phyloP scores from a whole-genome alignment of 805 yeast genomes.

The Lipomyces starkeyi region DNA sequence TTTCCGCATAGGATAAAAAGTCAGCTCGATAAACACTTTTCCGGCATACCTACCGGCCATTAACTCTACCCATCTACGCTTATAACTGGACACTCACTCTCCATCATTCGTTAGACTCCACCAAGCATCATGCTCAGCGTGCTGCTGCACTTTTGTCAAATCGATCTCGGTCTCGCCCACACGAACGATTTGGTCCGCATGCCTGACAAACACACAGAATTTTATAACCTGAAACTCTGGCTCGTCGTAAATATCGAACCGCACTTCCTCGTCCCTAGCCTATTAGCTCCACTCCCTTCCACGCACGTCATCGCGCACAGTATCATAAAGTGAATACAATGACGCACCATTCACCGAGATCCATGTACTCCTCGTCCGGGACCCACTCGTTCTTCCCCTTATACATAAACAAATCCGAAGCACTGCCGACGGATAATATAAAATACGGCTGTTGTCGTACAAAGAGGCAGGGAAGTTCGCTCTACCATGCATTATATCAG shows the following conservation, averaged over 20 bases:
- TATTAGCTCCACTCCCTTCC: neutral
- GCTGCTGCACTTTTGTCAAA: neutral
- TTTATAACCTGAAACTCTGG: neutral
- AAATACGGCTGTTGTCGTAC: neutral
- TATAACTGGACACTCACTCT: neutral
- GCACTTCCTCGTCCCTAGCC: constrained; percentile 1
- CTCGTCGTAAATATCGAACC: neutral
- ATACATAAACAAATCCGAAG: constrained; percentile 1
- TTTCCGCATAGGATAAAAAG: neutral
- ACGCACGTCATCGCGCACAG: neutral
- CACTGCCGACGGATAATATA: neutral
- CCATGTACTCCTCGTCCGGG: neutral
- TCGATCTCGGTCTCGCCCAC: neutral
- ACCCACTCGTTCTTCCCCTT: neutral
- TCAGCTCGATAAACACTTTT: constrained; percentile 1
- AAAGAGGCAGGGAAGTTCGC: neutral
- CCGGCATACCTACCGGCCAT: neutral
- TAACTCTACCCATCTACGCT: neutral
- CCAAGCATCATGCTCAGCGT: neutral
- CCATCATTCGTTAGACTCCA: neutral
- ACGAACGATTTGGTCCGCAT: neutral
- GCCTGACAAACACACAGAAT: neutral
- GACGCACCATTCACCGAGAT: constrained; percentile 3
- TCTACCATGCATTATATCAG: neutral
- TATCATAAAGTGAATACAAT: neutral